These are phyloP conservation scores for Xylaria sp. DNA, from an alignment of 2,329 filamentous ascomycete genomes.

Conservation along the genomic window DNA sequence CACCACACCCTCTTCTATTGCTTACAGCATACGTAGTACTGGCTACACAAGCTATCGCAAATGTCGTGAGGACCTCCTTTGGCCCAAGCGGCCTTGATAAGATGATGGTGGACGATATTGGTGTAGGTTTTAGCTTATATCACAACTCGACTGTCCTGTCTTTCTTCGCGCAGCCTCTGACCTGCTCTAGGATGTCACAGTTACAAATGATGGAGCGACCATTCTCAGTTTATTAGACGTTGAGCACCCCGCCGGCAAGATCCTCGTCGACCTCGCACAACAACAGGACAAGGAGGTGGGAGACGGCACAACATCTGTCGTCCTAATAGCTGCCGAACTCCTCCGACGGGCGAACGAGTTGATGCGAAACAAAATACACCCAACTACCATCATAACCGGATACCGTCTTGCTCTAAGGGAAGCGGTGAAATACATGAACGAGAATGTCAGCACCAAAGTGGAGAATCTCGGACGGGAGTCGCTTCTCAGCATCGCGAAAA, in stretches of 20 bases:
- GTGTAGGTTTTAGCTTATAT: slow-evolving; percentile 66
- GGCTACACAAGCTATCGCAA: slow-evolving; percentile 95
- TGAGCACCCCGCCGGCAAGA: slow-evolving; percentile 98
- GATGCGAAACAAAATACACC: slow-evolving; percentile 99
- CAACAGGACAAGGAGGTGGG: slow-evolving; percentile 99
- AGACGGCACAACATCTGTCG: slow-evolving; percentile 97
- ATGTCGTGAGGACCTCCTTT: slow-evolving; percentile 99
- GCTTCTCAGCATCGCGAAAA: slow-evolving; percentile 94
- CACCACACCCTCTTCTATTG: slow-evolving; percentile 1
- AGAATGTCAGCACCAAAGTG: slow-evolving; percentile 96
- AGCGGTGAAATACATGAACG: slow-evolving; percentile 98
- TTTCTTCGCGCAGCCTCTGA: slow-evolving; percentile 30
- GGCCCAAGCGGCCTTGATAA: slow-evolving; percentile 97
- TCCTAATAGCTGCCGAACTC: slow-evolving; percentile 95
- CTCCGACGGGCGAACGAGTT: slow-evolving; percentile 94
- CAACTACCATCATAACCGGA: slow-evolving; percentile 98
- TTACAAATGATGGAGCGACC: slow-evolving; percentile 98
- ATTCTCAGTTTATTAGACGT: slow-evolving; percentile 96
- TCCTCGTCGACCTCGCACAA: slow-evolving; percentile 95
- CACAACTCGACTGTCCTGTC: slow-evolving; percentile 7
- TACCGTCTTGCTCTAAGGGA: slow-evolving; percentile 95
- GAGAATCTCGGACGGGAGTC: slow-evolving; percentile 91
- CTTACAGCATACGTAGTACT: slow-evolving; percentile 69
- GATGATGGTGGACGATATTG: slow-evolving; percentile 99
- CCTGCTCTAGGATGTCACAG: slow-evolving; percentile 83